Base-by-base conservation (phyloP, 169 alveolate genomes). In the Cryptosporidium xiaoi region DNA sequence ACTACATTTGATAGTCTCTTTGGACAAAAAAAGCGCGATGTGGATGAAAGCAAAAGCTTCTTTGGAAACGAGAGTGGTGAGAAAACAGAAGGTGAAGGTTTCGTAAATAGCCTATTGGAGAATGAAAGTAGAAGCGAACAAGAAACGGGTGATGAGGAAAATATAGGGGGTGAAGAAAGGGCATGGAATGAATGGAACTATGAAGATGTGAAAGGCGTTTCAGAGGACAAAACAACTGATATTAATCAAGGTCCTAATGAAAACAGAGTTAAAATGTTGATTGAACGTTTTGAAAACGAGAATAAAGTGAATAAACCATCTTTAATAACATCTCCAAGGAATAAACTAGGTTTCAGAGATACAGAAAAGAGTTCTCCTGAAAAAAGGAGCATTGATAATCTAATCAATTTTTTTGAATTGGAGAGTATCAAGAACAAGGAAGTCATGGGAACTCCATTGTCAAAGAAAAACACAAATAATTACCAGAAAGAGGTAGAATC, bases 261-360 rank as follows among this genome's bases (percentile, higher is more conserved):
- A 69, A 33, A 66, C 53, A 69, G 68, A 69, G 83, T 69, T 18
- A 69, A 69, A 31, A 53, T 34, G 55, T 40, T 69, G 33, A 69
- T 69, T 5, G 53, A 53, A 16, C 83, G 5, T 51, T 69, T 69
- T 33, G 83, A 69, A 31, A 53, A 34, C 13, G 83, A 69, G 27
- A 40, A 40, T 40, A 40, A 1, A 40, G 48, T 40, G 10, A 40
- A 8, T 8, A 40, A 40, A 8, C 48, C 48, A 40, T 6, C 48
- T 6, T 1, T 40, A 40, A 40, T 51, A n/a, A 46, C 33, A 2
- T 24, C 53, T 20, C 82, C 82, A 46, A 67, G 65, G 24, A 67
- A 67, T 31, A 67, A 27, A 29, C 31, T 67, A 8, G 83, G 83
- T 7, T 24, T 69, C 20, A 69, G 66, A 15, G 16, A 31, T 4